Evolutionary conservation across 176 grass and related monocot genomes (phyloP), one percentile per base, ranked within the genome.

Genomic region (Rhynchospora tenuis): DNA sequence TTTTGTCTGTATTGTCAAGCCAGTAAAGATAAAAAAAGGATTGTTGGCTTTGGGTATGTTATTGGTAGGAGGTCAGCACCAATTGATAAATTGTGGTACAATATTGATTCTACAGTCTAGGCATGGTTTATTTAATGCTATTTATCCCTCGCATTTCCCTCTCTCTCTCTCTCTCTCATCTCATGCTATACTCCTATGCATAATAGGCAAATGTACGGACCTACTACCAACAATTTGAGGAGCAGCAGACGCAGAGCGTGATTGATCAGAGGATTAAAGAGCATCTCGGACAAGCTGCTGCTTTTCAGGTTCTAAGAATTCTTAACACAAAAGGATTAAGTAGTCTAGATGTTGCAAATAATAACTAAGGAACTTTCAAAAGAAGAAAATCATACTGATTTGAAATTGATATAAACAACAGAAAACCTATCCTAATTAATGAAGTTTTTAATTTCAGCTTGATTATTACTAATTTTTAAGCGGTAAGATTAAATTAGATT

Each of bases 231-330:
- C 95, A 98, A 90, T 94, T 93, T 74, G 92, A 93, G 86, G 95
- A 98, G 73, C 89, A 98, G 59, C 90, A 98, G 83, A 94, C 94
- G 58, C 92, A 92, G 85, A 97, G 86, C 83, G 86, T 97, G 81
- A 92, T 94, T 86, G 94, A 97, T 83, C 90, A 97, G 81, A 94
- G 90, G 85, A 97, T 92, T 31, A 97, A 97, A 75, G 92, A 97
- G 52, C 92, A 97, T 87, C 80, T 97, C 11, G 94, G 94, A 20
- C 94, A 97, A 83, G 91, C 94, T 83, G 94, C 86, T 56, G 89
- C 91, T 73, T 97, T 92, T 82, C 94, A 97, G 84, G 26, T 31
- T 31, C 65, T 14, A 12, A 31, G 33, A 38, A 38, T 38, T 38
- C 33, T 70, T 31, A 29, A 38, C 14, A 14, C 33, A 14, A 38